Base-by-base conservation (phyloP, 805 yeast species). In the Candida multigemmis region DNA sequence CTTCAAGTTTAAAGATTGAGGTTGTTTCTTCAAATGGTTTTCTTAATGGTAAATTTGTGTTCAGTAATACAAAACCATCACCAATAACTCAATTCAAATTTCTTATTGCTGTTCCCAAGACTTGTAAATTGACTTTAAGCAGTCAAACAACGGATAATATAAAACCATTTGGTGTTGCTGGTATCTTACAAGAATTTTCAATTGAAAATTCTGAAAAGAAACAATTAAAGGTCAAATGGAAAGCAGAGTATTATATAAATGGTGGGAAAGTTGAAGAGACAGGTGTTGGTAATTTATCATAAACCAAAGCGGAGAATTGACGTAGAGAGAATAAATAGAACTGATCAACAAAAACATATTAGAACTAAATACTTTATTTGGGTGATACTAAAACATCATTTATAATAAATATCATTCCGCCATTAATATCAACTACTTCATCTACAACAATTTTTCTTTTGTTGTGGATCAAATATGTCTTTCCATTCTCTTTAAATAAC, bases 191-290 rank as follows among this genome's bases (percentile, higher is more conserved):
- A 50, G 60, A 53, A 18, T 61, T 72, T 26, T 44, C 51, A 1
- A 48, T 53, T 19, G 65, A 58, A 26, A 60, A 53, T 38, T 41
- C 53, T 6, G 27, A 33, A 14, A 38, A 44, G 20, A 63, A 56
- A 40, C 48, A 46, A 14, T 55, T 79, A 38, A 82, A 80, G 50
- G 62, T 84, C 32, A 79, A 83, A 50, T 84, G 87, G 89, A 81
- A 77, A 49, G 65, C 70, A 14, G 69, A 69, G 31, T 83, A 71
- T 46, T 40, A 43, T 7, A 46, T 65, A 7, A 70, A 68, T 28
- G 71, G 74, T n/a, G 46, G 49, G 13, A 48, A 51, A 6, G 52
- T 51, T 12, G 77, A 69, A 38, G 80, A 74, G 37, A 65, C 74
- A 7, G 84, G 85, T 6, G 73, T 76, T 12, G 48, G 51, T 34